A percentile compares a stretch with the other conserved stretches of the same genome.
Conservation (phyloP, 345 rosid genomes). For the Lumnitzera racemosa region DNA sequence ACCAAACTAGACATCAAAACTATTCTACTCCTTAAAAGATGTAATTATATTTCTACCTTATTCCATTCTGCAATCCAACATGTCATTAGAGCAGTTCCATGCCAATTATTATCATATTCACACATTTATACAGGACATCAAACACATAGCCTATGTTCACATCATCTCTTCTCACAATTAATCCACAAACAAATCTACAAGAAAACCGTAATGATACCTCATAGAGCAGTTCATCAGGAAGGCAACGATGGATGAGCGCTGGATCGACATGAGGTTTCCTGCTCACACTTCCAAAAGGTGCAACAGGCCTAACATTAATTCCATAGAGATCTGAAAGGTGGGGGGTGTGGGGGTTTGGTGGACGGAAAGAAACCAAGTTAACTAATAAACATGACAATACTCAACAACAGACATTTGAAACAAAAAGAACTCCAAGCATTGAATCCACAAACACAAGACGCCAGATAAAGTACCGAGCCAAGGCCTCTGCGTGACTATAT, state of each 20-base stretch:
- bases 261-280: slow-evolving; percentile 54
- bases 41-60: too few species aligned
- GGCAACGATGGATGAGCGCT: slow-evolving; percentile 65
- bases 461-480: slow-evolving; percentile 67
- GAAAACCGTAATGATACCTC: slow-evolving; percentile 39
- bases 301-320: slow-evolving; percentile 70
- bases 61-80: too few species aligned
- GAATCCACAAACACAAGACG: slow-evolving; percentile 2
- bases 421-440: not conserved
- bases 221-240: slow-evolving; percentile 89
- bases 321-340: slow-evolving; percentile 76
- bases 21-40: too few species aligned
- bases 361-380: not conserved
- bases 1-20: too few species aligned
- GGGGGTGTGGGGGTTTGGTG: too few species aligned
- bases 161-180: slow-evolving; percentile 1
- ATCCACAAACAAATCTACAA: not conserved
- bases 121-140: too few species aligned
- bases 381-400: not conserved
- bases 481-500: slow-evolving; percentile 66
- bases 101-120: too few species aligned
- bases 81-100: too few species aligned
- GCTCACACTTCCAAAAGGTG: slow-evolving; percentile 72
- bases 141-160: not conserved
- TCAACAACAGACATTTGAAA: not conserved